phyloP scores from a whole-genome alignment of 345 rosid genomes.

The Mangifera indica region DNA sequence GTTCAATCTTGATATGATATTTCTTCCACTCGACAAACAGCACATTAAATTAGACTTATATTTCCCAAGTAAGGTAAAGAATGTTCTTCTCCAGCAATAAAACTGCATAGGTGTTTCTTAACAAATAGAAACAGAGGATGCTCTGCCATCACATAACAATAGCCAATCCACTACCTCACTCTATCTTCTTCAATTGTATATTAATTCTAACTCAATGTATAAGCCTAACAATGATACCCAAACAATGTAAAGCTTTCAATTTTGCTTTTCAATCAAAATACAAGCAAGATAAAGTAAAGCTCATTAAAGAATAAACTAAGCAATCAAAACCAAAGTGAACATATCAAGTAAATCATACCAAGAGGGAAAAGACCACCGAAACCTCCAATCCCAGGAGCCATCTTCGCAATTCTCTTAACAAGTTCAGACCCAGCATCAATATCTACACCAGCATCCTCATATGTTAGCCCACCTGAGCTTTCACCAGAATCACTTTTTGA shows the following conservation, averaged over 20 bases:
- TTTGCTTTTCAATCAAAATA: background rate
- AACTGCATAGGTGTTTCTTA: background rate
- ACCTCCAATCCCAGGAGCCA: slow-evolving; percentile 94
- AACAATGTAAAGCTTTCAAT: background rate
- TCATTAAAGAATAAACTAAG: background rate
- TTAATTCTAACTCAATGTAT: background rate
- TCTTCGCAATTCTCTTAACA: slow-evolving; percentile 72
- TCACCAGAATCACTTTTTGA: slow-evolving; percentile 27
- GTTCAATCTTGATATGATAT: background rate
- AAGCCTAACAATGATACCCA: background rate
- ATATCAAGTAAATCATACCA: slow-evolving; percentile 40
- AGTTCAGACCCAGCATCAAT: slow-evolving; percentile 94
- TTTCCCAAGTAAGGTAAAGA: background rate
- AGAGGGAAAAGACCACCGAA: slow-evolving; percentile 89
- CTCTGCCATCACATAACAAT: background rate
- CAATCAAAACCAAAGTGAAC: background rate
- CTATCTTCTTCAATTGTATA: background rate
- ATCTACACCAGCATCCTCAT: slow-evolving; percentile 90
- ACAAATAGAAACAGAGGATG: too few species aligned
- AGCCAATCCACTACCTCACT: background rate
- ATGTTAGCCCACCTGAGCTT: slow-evolving; percentile 45
- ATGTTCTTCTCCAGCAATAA: background rate
- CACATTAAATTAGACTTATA: background rate
- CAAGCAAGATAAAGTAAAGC: background rate
- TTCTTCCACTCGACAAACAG: background rate